Evolutionary conservation across 768 basidiomycete genomes (phyloP).

Genomic region (Suillus lakei): DNA sequence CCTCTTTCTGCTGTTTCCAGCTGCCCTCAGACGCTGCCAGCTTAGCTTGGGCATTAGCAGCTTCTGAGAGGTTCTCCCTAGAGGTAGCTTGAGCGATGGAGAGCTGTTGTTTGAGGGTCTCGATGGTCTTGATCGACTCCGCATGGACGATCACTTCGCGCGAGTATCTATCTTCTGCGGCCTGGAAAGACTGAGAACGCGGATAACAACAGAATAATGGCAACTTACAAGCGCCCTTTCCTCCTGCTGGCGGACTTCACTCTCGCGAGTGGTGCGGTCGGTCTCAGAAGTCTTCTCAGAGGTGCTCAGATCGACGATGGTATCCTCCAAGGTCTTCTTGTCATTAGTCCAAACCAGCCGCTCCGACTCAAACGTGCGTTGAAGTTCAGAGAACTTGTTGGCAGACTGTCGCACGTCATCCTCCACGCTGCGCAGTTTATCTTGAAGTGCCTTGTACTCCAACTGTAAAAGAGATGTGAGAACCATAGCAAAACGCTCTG

Average conservation of each 20-base stretch:
- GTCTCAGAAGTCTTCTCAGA: conserved; percentile 72
- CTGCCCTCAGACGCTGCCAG: conserved; percentile 72
- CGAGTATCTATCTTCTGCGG: conserved; percentile 81
- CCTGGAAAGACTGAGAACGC: conserved; percentile 36
- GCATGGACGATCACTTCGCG: conserved; percentile 86
- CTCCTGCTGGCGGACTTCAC: conserved; percentile 67
- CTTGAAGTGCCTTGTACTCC: conserved; percentile 65
- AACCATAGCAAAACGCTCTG: not conserved
- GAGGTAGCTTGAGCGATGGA: conserved; percentile 52
- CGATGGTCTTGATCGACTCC: conserved; percentile 77
- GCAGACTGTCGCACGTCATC: conserved; percentile 56
- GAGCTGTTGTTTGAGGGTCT: conserved; percentile 67
- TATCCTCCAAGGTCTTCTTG: conserved; percentile 82
- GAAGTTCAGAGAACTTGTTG: conserved; percentile 58
- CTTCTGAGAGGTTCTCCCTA: conserved; percentile 61
- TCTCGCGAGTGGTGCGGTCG: conserved; percentile 66
- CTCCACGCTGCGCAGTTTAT: conserved; percentile 58
- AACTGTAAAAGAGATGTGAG: conserved; percentile 46
- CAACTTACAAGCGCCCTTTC: conserved; percentile 66
- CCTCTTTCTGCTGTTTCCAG: conserved; percentile 80
- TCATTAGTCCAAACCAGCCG: conserved; percentile 74
- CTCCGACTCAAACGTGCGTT: conserved; percentile 70
- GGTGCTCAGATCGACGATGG: conserved; percentile 78
- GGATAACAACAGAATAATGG: not conserved
- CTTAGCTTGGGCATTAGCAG: conserved; percentile 79